Conservation (phyloP, 352 stramenopile genomes). For the Globisporangium barbulae region DNA sequence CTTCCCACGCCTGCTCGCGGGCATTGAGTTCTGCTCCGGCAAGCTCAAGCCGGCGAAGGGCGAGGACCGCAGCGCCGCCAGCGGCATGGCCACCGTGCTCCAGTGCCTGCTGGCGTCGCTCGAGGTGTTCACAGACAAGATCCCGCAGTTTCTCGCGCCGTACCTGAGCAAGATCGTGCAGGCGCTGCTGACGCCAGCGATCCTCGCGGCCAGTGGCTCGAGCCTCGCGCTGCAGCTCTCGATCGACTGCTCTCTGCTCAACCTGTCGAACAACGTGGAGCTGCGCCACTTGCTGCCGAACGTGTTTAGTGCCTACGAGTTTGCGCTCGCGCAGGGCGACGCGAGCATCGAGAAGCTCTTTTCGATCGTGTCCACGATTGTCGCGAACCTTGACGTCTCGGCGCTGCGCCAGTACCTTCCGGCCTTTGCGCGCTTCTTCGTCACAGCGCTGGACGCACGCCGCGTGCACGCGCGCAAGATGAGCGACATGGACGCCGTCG, state of each 20-base stretch:
- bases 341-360: slow-evolving; percentile 63
- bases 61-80: slow-evolving; percentile 20
- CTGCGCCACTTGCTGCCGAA: slow-evolving; percentile 70
- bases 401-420: slow-evolving; percentile 63
- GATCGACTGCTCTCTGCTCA: slow-evolving; percentile 59
- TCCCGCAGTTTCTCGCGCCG: slow-evolving; percentile 76
- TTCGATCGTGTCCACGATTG: slow-evolving; percentile 63
- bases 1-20: slow-evolving; percentile 71
- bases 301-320: slow-evolving; percentile 67
- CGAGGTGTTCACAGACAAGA: slow-evolving; percentile 82
- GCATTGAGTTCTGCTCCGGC: slow-evolving; percentile 49
- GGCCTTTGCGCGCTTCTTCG: slow-evolving; percentile 82
- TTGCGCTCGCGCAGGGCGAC: slow-evolving; percentile 52
- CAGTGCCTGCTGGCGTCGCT: slow-evolving; percentile 73
- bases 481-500: slow-evolving; percentile 58
- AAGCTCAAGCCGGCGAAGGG: slow-evolving; percentile 22
- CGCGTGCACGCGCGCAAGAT: slow-evolving; percentile 59
- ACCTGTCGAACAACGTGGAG: slow-evolving; percentile 70
- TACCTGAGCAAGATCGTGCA: slow-evolving; percentile 67
- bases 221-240: slow-evolving; percentile 46
- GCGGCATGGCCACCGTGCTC: slow-evolving; percentile 50
- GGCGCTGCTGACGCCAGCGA: slow-evolving; percentile 51
- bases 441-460: slow-evolving; percentile 69
- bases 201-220: slow-evolving; percentile 28
- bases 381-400: slow-evolving; percentile 42